Conservation (phyloP, 2,329 filamentous ascomycete species). For the Talaromyces sp. region DNA sequence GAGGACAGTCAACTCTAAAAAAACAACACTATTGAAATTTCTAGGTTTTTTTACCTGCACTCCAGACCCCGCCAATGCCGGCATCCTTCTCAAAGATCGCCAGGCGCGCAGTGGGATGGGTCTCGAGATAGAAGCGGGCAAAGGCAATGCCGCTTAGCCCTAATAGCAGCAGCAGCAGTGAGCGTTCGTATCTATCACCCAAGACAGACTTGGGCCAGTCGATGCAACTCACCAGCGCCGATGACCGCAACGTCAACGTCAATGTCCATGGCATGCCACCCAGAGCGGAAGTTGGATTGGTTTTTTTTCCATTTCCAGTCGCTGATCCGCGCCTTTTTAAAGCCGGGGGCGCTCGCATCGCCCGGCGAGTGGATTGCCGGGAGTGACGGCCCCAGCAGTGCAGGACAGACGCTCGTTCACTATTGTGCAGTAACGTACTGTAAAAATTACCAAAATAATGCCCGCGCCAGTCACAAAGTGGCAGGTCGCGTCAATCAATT, state of each 20-base stretch:
- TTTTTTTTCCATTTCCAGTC: background rate
- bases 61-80: conserved; percentile 4
- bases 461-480: background rate
- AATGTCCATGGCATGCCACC: background rate
- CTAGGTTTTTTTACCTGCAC: background rate
- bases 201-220: background rate
- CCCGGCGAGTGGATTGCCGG: background rate
- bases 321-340: background rate
- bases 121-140: conserved; percentile 4
- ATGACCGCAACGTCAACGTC: conserved; percentile 6
- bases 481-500: background rate
- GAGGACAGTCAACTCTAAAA: background rate
- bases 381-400: background rate
- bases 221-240: conserved; percentile 3
- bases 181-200: background rate
- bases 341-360: too few species aligned
- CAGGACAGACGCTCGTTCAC: too few species aligned
- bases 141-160: conserved; percentile 5
- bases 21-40: background rate
- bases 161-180: background rate
- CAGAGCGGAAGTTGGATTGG: background rate
- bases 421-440: background rate
- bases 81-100: conserved; percentile 3
- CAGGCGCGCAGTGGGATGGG: conserved; percentile 1
- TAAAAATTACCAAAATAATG: background rate